A percentile compares a stretch with the other conserved stretches of the same genome.
These are phyloP conservation scores for Petrea volubilis DNA, from an alignment of 257 asterid species.

Conservation along the genomic window DNA sequence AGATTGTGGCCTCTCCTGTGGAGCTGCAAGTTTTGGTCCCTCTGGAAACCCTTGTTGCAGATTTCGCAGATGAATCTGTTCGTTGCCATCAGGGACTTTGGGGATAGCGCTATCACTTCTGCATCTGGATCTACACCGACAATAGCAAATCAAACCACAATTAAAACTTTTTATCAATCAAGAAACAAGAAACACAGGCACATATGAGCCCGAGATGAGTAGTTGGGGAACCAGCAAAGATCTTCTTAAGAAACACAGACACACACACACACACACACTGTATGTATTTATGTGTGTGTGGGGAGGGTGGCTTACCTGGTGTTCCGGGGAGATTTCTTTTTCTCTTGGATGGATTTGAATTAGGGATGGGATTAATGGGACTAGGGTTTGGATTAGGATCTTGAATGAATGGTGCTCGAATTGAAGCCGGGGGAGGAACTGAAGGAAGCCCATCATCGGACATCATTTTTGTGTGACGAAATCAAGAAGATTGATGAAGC, in stretches of 20 bases:
- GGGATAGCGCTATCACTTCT: slow-evolving; percentile 86
- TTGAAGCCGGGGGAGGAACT: slow-evolving; percentile 51
- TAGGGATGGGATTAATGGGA: slow-evolving; percentile 41
- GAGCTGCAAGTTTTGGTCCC: slow-evolving; percentile 90
- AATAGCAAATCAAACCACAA: background rate
- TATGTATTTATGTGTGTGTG: too few relatives aligned
- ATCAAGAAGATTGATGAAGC: background rate
- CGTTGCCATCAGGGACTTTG: slow-evolving; percentile 88
- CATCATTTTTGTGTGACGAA: slow-evolving; percentile 44
- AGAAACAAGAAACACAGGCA: too few relatives aligned
- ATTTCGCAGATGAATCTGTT: slow-evolving; percentile 86
- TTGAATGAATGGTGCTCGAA: slow-evolving; percentile 65
- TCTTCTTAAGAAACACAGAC: background rate
- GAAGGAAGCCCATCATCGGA: slow-evolving; percentile 67
- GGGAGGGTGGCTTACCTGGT: slow-evolving; percentile 58
- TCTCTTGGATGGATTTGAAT: slow-evolving; percentile 57
- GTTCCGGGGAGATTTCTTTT: slow-evolving; percentile 88
- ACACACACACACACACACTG: background rate
- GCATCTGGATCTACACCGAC: slow-evolving; percentile 91
- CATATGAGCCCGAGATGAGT: too few relatives aligned
- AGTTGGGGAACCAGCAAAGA: too few relatives aligned
- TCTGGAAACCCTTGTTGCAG: slow-evolving; percentile 95
- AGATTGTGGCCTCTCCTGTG: slow-evolving; percentile 91
- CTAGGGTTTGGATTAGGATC: slow-evolving; percentile 44
- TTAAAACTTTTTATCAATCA: too few relatives aligned